Evolutionary conservation across 2,329 filamentous ascomycete genomes (phyloP).

Genomic region (Domatiomyces globalis): DNA sequence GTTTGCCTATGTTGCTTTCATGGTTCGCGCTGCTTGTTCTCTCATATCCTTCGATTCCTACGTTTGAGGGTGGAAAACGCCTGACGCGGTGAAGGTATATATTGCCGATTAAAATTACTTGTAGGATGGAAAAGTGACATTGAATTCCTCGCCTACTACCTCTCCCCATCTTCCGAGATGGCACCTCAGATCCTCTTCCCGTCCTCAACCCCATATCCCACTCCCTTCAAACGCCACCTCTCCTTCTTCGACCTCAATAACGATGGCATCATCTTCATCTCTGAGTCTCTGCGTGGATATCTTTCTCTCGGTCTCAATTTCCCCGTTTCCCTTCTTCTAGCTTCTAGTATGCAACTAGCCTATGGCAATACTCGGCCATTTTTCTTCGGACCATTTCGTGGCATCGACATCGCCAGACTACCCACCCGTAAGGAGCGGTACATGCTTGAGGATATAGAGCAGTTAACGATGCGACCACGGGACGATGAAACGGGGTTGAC

Average conservation of each 20-base stretch:
- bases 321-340: constrained; percentile 1
- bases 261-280: constrained; percentile 5
- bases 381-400: constrained; percentile 3
- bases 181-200: background rate
- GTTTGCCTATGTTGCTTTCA: background rate
- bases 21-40: no score
- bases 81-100: background rate
- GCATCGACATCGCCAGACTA: constrained; percentile 4
- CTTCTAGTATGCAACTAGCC: background rate
- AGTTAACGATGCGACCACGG: background rate
- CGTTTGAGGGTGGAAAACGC: background rate
- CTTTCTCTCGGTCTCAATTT: constrained; percentile 4
- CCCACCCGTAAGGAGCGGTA: background rate
- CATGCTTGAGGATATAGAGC: constrained; percentile 3
- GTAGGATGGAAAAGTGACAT: background rate
- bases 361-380: constrained; percentile 4
- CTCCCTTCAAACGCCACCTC: constrained; percentile 4
- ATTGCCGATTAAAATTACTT: background rate
- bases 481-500: background rate
- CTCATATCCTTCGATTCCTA: no score
- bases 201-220: background rate
- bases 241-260: constrained; percentile 5
- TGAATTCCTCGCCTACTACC: background rate
- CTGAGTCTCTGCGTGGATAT: constrained; percentile 3
- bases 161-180: background rate